Conservation (phyloP, 371 early-diverging fungal species). For the Blastocladiella emersonii region DNA sequence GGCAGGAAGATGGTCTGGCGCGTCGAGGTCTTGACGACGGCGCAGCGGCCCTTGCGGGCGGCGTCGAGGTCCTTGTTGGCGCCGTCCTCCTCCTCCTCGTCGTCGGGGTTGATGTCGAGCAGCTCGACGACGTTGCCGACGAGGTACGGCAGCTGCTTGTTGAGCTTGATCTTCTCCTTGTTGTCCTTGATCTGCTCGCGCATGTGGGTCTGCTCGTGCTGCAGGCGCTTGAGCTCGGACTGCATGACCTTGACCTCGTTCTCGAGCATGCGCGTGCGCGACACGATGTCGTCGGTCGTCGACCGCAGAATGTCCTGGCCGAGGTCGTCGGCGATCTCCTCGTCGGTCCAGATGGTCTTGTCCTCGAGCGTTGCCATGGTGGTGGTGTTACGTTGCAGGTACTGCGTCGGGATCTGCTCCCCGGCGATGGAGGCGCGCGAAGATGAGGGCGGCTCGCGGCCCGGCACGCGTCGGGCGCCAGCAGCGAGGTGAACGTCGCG, state of each 20-base stretch:
- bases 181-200: constrained; percentile 95
- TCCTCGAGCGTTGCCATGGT: constrained; percentile 40
- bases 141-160: constrained; percentile 97
- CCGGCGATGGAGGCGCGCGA: no score
- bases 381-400: no score
- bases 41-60: constrained; percentile 89
- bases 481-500: no score
- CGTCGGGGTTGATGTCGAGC: constrained; percentile 80
- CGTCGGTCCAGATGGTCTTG: constrained; percentile 46
- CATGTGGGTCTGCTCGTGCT: constrained; percentile 79
- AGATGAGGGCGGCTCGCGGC: no score
- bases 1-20: constrained; percentile 97
- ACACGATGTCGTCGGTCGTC: constrained; percentile 78
- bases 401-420: no score
- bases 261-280: constrained; percentile 82
- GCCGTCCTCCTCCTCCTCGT: constrained; percentile 78
- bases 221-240: constrained; percentile 69
- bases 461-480: no score
- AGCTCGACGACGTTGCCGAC: constrained; percentile 99
- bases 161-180: constrained; percentile 97
- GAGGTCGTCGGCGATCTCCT: constrained; percentile 53
- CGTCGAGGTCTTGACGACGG: constrained; percentile 94
- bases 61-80: constrained; percentile 87
- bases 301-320: constrained; percentile 80
- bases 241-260: constrained; percentile 94